Evolutionary conservation across 805 yeast species (phyloP).

Genomic region (Yarrowia sp.): DNA sequence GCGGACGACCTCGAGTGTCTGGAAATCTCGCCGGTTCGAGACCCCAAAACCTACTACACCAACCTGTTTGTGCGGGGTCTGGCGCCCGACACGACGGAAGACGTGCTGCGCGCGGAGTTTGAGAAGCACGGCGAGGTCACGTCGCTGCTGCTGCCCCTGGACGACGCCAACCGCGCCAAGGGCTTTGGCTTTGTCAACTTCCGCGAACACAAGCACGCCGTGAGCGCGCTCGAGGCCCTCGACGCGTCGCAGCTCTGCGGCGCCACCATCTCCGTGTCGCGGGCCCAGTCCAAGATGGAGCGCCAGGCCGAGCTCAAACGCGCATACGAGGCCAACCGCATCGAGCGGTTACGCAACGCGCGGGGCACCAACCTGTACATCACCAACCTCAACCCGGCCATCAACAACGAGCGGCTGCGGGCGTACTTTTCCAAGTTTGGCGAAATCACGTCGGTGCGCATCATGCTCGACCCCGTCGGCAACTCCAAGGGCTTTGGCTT

Average conservation of each 20-base stretch:
- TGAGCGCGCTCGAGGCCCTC: conserved; percentile 59
- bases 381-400: conserved; percentile 63
- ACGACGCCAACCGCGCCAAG: conserved; percentile 45
- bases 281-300: conserved; percentile 57
- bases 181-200: conserved; percentile 67
- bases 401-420: conserved; percentile 61
- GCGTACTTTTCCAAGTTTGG: conserved; percentile 58
- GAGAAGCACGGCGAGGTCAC: conserved; percentile 19
- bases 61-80: conserved; percentile 37
- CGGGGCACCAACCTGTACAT: conserved; percentile 80
- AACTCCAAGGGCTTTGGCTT: conserved; percentile 81
- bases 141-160: conserved; percentile 35
- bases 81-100: conserved; percentile 14
- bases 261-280: conserved; percentile 51
- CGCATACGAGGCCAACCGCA: conserved; percentile 39
- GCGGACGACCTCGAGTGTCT: conserved; percentile 2
- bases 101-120: neutral
- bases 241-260: conserved; percentile 55
- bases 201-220: conserved; percentile 54
- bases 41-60: conserved; percentile 16
- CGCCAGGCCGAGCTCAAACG: conserved; percentile 43
- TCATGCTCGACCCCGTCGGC: conserved; percentile 59
- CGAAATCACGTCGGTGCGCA: conserved; percentile 60
- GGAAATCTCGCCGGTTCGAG: conserved; percentile 24
- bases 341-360: conserved; percentile 50